Evolutionary conservation across 257 asterid genomes (phyloP), one percentile per base, ranked within the genome.

Genomic region (Asclepias syriaca): DNA sequence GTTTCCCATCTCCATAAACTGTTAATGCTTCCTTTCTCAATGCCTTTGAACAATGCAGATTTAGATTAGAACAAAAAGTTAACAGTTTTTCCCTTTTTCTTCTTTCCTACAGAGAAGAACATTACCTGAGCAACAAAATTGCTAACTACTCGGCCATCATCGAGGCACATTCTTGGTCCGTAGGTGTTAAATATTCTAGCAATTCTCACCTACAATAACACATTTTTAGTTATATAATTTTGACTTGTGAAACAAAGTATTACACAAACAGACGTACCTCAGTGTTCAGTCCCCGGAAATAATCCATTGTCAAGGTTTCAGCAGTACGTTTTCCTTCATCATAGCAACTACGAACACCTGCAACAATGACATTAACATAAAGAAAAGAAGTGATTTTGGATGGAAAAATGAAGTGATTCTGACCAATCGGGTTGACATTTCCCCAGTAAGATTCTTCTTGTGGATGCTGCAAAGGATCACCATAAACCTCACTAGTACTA

Each of bases 121-220:
- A 55, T 45, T 43, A 93, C 98, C 95, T 90, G 96, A 46, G 97
- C 96, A 32, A 93, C 97, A 54, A 93, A 93, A 75, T 93, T 93
- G 94, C 96, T 93, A 14, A 93, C 98, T 16, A 93, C 97, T 2
- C 98, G 94, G 0, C 97, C 97, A 72, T 91, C 98, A 60, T 92
- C 97, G 11, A 88, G 82, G 88, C 98, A 86, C 98, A 93, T 93
- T 14, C 97, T 90, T 11, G 96, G 97, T 60, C 98, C 98, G 27
- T 93, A 93, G 0, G 98, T 90, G 85, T 93, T 93, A 79, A 93
- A 93, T 59, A 93, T 93, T 68, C 98, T 85, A 65, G 97, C 96
- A 82, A 93, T 90, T 54, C 96, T 86, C 37, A 91, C 96, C 97
- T 90, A 72, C 8, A 70, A 46, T 68, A n/a, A 79, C 64, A 53